Percentiles rank a stretch among this genome's conserved stretches.
phyloP scores from a whole-genome alignment of 139 green algal species.

The Coccomyxa sp. region DNA sequence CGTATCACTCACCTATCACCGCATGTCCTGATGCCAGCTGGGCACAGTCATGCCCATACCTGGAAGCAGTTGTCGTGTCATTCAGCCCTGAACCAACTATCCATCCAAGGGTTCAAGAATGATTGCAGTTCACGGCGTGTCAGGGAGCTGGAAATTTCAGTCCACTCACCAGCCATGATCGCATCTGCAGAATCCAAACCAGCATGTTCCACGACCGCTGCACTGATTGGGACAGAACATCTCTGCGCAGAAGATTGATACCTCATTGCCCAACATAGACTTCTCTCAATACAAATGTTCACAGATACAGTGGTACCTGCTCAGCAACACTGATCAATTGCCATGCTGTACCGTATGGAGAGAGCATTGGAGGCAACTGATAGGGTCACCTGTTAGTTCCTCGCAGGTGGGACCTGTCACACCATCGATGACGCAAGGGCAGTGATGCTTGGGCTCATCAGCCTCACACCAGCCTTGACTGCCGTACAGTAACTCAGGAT shows the following conservation, averaged over 20 bases:
- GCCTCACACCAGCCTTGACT: background rate
- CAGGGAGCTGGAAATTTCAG: no score
- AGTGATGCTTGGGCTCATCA: slow-evolving; percentile 2
- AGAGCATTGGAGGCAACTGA: no score
- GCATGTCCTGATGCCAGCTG: slow-evolving; percentile 21
- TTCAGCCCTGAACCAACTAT: no score
- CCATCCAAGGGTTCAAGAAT: no score
- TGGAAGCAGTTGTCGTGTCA: no score
- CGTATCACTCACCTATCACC: background rate
- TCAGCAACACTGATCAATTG: no score
- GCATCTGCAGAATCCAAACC: slow-evolving; percentile 56
- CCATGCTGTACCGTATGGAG: no score
- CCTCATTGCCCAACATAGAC: no score
- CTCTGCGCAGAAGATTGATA: slow-evolving; percentile 4
- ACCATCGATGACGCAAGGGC: slow-evolving; percentile 22
- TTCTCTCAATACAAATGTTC: no score
- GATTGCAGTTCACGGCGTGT: no score
- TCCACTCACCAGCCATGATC: slow-evolving; percentile 21
- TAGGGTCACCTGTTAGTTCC: background rate
- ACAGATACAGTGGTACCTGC: no score
- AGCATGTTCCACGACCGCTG: slow-evolving; percentile 42
- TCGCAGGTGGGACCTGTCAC: slow-evolving; percentile 28
- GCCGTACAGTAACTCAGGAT: background rate
- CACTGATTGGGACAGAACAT: slow-evolving; percentile 50
- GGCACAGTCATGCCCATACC: slow-evolving; percentile 46